A percentile compares a stretch with the other conserved stretches of the same genome.
Evolutionary conservation across 495 filamentous ascomycete genomes (phyloP).

Genomic region (Choiromyces venosus): DNA sequence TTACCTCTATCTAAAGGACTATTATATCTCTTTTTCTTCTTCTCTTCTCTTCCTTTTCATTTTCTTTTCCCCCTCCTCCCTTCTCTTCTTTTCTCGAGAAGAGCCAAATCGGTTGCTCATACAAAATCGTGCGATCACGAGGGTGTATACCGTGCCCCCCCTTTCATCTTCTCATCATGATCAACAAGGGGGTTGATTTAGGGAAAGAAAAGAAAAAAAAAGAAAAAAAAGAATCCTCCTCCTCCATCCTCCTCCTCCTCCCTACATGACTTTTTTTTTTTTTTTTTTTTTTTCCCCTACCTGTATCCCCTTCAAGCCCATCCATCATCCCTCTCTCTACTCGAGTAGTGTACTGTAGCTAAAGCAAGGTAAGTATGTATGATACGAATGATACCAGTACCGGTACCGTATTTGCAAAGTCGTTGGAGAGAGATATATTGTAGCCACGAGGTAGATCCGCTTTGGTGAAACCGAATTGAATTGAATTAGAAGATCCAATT

Average conservation of each 20-base stretch:
- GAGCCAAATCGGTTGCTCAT: slow-evolving; percentile 22
- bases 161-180: neutral
- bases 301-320: neutral
- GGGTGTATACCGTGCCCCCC: neutral
- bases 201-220: neutral
- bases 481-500: neutral
- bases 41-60: neutral
- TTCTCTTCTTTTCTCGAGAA: neutral
- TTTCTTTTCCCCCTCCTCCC: neutral
- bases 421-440: too few relatives aligned
- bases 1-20: neutral
- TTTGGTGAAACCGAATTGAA: neutral
- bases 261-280: slow-evolving; percentile 6
- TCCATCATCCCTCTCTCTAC: too few relatives aligned
- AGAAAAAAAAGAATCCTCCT: slow-evolving; percentile 20
- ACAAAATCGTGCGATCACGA: slow-evolving; percentile 35
- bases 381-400: too few relatives aligned
- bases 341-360: too few relatives aligned
- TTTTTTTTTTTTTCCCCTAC: slow-evolving; percentile 6
- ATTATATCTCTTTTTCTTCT: neutral
- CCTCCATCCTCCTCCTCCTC: slow-evolving; percentile 24
- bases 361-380: too few relatives aligned
- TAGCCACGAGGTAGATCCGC: neutral
- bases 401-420: neutral
- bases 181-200: neutral